phyloP scores from a whole-genome alignment of 352 stramenopile species.

The Phytophthora hibernalis region DNA sequence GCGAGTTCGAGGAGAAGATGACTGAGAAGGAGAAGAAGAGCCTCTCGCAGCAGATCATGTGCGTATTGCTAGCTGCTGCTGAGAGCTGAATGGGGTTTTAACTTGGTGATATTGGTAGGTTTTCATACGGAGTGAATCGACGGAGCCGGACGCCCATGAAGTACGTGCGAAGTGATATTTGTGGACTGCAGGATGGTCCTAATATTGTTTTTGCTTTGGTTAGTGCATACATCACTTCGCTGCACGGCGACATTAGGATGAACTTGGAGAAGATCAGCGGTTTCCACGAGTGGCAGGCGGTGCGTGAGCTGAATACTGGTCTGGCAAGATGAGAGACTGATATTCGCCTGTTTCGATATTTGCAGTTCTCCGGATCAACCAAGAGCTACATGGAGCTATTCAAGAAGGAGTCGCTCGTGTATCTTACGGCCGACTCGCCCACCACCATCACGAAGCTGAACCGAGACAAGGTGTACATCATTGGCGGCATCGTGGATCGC shows the following conservation, averaged over 20 bases:
- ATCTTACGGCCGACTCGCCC: constrained; percentile 95
- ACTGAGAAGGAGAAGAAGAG: constrained; percentile 93
- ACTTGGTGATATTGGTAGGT: constrained; percentile 47
- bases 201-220: constrained; percentile 2
- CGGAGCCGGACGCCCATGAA: constrained; percentile 60
- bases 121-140: constrained; percentile 84
- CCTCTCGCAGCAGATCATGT: constrained; percentile 95
- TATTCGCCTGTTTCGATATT: constrained; percentile 29
- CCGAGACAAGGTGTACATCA: constrained; percentile 94
- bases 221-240: constrained; percentile 73
- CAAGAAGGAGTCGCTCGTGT: constrained; percentile 91
- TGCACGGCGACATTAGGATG: constrained; percentile 72
- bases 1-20: constrained; percentile 95
- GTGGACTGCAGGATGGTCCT: background rate
- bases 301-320: constrained; percentile 13
- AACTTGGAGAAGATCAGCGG: constrained; percentile 93
- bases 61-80: constrained; percentile 35
- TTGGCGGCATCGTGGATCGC: constrained; percentile 97
- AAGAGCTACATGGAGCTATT: constrained; percentile 82
- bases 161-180: constrained; percentile 31
- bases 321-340: constrained; percentile 10
- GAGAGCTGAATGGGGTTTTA: background rate
- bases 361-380: constrained; percentile 63
- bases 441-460: constrained; percentile 91
- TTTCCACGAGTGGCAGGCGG: constrained; percentile 85